A percentile compares a stretch with the other conserved stretches of the same genome.
These are phyloP conservation scores for Exophiala xenobiotica DNA, from an alignment of 2,329 filamentous ascomycete genomes.

Conservation along the genomic window DNA sequence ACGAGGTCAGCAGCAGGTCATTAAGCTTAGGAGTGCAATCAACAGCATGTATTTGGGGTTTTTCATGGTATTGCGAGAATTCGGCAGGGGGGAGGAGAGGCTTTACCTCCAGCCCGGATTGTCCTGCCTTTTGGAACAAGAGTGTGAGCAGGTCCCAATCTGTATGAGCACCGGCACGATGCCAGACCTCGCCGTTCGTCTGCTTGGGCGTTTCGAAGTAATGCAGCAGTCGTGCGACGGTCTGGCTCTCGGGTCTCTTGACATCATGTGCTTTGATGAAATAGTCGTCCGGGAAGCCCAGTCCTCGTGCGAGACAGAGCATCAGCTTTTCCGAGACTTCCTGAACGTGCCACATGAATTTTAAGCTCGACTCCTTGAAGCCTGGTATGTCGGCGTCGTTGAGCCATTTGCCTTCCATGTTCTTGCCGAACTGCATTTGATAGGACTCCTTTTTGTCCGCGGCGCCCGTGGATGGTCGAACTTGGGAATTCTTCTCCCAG, in stretches of 20 bases:
- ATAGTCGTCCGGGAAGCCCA: slow-evolving; percentile 57
- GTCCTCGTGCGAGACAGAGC: slow-evolving; percentile 58
- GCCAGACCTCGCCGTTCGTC: slow-evolving; percentile 17
- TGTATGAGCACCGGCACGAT: slow-evolving; percentile 60
- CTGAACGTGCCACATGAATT: slow-evolving; percentile 58
- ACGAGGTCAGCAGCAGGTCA: background rate
- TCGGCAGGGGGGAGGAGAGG: background rate
- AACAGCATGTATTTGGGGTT: too few species aligned
- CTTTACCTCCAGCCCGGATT: slow-evolving; percentile 51
- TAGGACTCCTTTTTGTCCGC: slow-evolving; percentile 63
- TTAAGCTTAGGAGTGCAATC: too few species aligned
- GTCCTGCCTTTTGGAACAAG: slow-evolving; percentile 61
- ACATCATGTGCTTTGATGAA: slow-evolving; percentile 58
- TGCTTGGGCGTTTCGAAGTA: slow-evolving; percentile 50
- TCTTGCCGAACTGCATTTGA: slow-evolving; percentile 61
- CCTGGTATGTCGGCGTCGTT: slow-evolving; percentile 48
- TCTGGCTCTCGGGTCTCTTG: slow-evolving; percentile 51
- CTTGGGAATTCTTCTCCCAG: slow-evolving; percentile 60
- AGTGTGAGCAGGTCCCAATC: slow-evolving; percentile 65
- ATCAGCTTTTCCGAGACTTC: slow-evolving; percentile 57
- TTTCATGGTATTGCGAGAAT: background rate
- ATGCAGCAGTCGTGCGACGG: slow-evolving; percentile 57
- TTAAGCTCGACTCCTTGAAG: slow-evolving; percentile 47
- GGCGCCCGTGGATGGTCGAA: slow-evolving; percentile 59
- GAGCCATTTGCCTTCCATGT: slow-evolving; percentile 56